Conservation (phyloP, 78 protist genomes). For the Dictyostelium capitatum region DNA sequence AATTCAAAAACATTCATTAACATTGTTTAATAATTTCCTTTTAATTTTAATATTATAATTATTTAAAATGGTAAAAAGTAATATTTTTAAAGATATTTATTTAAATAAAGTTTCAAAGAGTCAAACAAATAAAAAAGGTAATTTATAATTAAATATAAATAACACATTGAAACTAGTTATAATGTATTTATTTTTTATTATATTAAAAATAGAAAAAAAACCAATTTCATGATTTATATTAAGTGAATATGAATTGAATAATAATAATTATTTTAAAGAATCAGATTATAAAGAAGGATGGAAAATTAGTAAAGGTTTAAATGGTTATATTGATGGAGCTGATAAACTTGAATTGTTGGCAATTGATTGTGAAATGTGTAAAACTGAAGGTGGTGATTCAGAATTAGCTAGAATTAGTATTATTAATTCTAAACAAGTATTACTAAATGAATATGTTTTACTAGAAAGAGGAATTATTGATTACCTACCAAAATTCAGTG, state of each 20-base stretch:
- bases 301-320: background rate
- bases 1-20: no score
- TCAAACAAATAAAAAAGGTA: no score
- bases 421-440: constrained; percentile 63
- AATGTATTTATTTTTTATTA: no score
- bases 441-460: constrained; percentile 79
- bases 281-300: constrained; percentile 13
- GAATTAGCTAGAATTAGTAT: constrained; percentile 90
- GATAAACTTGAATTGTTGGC: constrained; percentile 31
- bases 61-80: no score
- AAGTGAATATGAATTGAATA: constrained; percentile 45
- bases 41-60: no score
- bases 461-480: constrained; percentile 80
- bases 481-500: constrained; percentile 89
- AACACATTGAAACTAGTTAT: no score
- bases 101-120: no score
- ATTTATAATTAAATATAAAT: no score
- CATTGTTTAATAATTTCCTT: no score
- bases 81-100: no score
- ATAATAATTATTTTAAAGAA: constrained; percentile 27
- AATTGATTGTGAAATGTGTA: constrained; percentile 91
- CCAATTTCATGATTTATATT: constrained; percentile 30
- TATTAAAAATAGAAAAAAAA: constrained; percentile 30
- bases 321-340: background rate
- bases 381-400: constrained; percentile 54